phyloP scores from a whole-genome alignment of 2,329 filamentous ascomycete species.

The Alternaria conjuncta region DNA sequence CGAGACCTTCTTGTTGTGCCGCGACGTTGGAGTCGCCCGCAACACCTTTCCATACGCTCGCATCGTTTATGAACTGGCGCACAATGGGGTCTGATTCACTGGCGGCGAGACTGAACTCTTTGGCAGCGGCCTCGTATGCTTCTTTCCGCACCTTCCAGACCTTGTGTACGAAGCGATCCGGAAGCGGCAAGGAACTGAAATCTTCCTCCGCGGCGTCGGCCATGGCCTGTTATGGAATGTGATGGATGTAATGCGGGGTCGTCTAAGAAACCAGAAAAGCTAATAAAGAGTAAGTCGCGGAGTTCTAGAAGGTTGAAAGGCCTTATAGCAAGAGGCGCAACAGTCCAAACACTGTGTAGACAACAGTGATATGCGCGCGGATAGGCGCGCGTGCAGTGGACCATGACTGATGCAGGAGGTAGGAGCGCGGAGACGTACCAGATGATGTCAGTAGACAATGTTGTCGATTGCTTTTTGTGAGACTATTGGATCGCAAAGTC shows the following conservation, averaged over 20 bases:
- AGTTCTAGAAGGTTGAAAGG: neutral
- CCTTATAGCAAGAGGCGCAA: neutral
- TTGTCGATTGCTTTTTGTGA: neutral
- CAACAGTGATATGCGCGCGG: neutral
- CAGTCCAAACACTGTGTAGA: neutral
- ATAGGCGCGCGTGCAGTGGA: conserved; percentile 1
- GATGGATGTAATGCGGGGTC: conserved; percentile 15
- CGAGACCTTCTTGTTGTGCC: conserved; percentile 91
- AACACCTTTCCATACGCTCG: conserved; percentile 87
- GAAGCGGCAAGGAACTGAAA: conserved; percentile 75
- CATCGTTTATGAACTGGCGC: conserved; percentile 83
- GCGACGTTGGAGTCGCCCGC: conserved; percentile 96
- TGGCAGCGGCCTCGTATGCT: conserved; percentile 90
- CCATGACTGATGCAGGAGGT: neutral
- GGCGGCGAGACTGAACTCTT: conserved; percentile 82
- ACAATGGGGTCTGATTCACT: conserved; percentile 88
- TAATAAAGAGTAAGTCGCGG: conserved; percentile 12
- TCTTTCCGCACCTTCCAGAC: conserved; percentile 97
- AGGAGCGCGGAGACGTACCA: conserved; percentile 11
- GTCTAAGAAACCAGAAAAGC: neutral
- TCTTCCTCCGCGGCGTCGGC: conserved; percentile 81
- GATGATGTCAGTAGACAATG: conserved; percentile 7
- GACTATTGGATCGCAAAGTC: neutral
- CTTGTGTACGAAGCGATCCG: conserved; percentile 87
- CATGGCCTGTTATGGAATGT: conserved; percentile 59